Evolutionary conservation across 2,329 filamentous ascomycete genomes (phyloP), one percentile per base, ranked within the genome.

Genomic region (Colletotrichum sp.): DNA sequence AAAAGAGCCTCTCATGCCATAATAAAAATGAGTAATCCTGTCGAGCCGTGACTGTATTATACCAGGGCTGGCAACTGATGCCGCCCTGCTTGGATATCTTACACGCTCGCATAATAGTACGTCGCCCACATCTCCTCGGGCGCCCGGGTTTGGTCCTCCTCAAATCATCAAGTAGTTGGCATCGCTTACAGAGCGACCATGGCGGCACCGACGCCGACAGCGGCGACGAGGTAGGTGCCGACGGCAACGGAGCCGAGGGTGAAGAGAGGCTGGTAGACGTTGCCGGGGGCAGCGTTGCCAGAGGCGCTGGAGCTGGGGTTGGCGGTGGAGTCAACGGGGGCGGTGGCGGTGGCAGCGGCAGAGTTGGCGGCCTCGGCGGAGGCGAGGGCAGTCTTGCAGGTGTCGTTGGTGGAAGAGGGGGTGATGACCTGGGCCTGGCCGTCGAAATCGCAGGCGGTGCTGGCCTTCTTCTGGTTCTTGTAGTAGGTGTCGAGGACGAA

Each of bases 401-500:
- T 84, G 32, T 86, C 85, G 16, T 89, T 85, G 39, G 87, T 86
- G 63, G 85, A 81, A 64, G 88, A 83, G 67, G 87, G 82, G 75
- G 88, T 83, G 84, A 90, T 89, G 71, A 90, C 87, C 74, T 87
- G 87, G 65, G 93, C 95, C 80, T 92, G 87, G 80, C 94, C 94
- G 74, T 90, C 87, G 86, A 96, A 96, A 88, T 92, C 88, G 83
- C 95, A 98, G 36, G 95, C 93, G 71, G 86, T 86, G 30, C 86
- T 82, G 66, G 86, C 85, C 77, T 88, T 88, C 79, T 89, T 87
- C 81, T 93, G 88, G 79, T 84, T 85, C 79, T 88, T 83, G 88
- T 94, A 95, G 89, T 96, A 96, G 80, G 91, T 86, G 87, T 96
- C 92, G 79, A 96, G 90, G 65, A 92, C 94, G 83, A 91, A 96